Conservation (phyloP, 2,329 filamentous ascomycete species). For the Westerdykella aurantiaca region DNA sequence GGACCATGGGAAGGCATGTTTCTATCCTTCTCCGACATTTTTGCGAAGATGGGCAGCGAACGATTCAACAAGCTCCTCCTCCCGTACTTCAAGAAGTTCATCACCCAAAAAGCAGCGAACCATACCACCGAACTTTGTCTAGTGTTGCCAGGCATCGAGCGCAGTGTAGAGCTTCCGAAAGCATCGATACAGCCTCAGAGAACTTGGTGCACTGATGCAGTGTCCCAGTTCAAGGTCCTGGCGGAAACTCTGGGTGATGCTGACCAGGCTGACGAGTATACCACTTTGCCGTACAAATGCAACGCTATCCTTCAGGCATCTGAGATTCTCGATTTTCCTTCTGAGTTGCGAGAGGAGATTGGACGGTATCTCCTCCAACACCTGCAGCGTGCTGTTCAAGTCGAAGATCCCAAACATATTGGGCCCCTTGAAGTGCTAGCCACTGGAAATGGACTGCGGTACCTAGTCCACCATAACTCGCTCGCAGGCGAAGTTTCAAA, state of each 20-base stretch:
- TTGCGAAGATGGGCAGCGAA: constrained; percentile 65
- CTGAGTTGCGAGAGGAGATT: constrained; percentile 17
- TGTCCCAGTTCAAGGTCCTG: constrained; percentile 61
- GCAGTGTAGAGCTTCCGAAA: constrained; percentile 15
- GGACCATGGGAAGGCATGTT: constrained; percentile 67
- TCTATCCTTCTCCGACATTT: constrained; percentile 76
- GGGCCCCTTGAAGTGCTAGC: constrained; percentile 51
- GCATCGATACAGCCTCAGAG: constrained; percentile 18
- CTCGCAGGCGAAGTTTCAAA: constrained; percentile 46
- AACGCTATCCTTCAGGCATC: constrained; percentile 27
- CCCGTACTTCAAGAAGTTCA: constrained; percentile 76
- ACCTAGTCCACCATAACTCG: constrained; percentile 58
- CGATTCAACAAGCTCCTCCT: constrained; percentile 76
- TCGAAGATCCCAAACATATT: constrained; percentile 1
- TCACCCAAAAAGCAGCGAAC: constrained; percentile 45
- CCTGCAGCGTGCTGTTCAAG: constrained; percentile 14
- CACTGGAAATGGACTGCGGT: constrained; percentile 66
- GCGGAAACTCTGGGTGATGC: background rate
- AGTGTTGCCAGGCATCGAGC: constrained; percentile 25
- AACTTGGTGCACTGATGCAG: constrained; percentile 45
- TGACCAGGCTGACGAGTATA: constrained; percentile 5
- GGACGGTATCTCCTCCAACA: constrained; percentile 16
- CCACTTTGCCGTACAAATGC: constrained; percentile 18
- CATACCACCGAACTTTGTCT: constrained; percentile 26
- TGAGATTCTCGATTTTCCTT: constrained; percentile 15